A percentile compares a stretch with the other conserved stretches of the same genome.
Evolutionary conservation across 371 early-diverging fungal species (phyloP).

Genomic region (Fennellomyces sp.): DNA sequence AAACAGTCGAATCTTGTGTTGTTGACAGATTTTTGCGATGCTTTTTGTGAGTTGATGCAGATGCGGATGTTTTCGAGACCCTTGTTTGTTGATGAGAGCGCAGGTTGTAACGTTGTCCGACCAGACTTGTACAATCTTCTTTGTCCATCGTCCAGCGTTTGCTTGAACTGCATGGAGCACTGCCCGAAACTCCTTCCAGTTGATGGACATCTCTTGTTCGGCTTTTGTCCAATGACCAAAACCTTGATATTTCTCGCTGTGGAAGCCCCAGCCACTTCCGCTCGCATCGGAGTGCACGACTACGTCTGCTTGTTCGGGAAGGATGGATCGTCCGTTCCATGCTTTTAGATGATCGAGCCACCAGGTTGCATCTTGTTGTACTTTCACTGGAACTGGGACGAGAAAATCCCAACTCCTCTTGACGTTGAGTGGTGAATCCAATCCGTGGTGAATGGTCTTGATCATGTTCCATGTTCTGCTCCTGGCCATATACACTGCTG

Average conservation of each 20-base stretch:
- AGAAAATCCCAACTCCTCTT: no score
- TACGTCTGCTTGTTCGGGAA: not conserved
- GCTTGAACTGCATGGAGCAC: not conserved
- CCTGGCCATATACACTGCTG: not conserved
- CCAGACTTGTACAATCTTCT: not conserved
- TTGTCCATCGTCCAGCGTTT: not conserved
- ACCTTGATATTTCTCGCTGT: not conserved
- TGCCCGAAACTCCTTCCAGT: not conserved
- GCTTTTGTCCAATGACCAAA: not conserved
- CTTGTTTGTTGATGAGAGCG: not conserved
- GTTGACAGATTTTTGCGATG: not conserved
- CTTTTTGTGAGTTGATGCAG: not conserved
- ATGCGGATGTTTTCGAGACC: not conserved
- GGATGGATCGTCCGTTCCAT: not conserved
- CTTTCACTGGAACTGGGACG: no score
- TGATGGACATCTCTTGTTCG: not conserved
- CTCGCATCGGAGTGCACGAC: not conserved
- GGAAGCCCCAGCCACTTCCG: not conserved
- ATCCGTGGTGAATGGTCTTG: no score
- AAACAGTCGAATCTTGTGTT: not conserved
- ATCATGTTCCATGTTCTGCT: not conserved
- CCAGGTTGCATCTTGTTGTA: not conserved
- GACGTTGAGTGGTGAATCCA: no score
- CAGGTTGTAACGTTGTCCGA: not conserved
- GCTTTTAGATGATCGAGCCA: not conserved